Conservation (phyloP, 2,329 filamentous ascomycete species). For the Didymellaceae sp. region DNA sequence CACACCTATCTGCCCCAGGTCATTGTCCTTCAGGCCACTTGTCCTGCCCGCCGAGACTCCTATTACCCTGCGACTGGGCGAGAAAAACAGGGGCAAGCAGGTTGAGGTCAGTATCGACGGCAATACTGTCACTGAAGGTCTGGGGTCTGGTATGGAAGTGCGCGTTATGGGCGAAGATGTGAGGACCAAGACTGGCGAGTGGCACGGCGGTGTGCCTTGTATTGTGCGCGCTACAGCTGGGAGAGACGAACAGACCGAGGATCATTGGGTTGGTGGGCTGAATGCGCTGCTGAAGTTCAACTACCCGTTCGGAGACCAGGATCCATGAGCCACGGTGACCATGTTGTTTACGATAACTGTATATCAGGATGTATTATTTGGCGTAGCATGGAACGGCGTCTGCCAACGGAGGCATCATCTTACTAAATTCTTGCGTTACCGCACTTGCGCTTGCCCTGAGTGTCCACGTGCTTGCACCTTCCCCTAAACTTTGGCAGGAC, state of each 20-base stretch:
- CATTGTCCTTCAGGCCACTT: slow-evolving; percentile 87
- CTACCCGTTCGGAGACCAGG: slow-evolving; percentile 80
- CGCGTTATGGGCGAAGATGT: slow-evolving; percentile 88
- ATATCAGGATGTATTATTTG: not conserved
- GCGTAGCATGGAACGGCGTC: slow-evolving; percentile 10
- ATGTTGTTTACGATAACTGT: not conserved
- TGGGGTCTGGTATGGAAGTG: slow-evolving; percentile 69
- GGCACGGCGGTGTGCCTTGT: slow-evolving; percentile 86
- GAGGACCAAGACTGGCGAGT: slow-evolving; percentile 51
- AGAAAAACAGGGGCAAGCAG: slow-evolving; percentile 58
- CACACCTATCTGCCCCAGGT: slow-evolving; percentile 92
- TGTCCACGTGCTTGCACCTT: not conserved
- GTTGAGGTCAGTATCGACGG: slow-evolving; percentile 60
- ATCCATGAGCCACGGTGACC: slow-evolving; percentile 16
- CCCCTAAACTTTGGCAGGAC: too few species aligned
- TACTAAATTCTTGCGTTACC: not conserved
- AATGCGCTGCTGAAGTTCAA: slow-evolving; percentile 97
- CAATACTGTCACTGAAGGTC: slow-evolving; percentile 50
- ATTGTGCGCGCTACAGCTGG: slow-evolving; percentile 70
- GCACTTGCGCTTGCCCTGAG: not conserved
- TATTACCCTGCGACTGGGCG: slow-evolving; percentile 80
- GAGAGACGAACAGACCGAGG: slow-evolving; percentile 64
- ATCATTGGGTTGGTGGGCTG: slow-evolving; percentile 94
- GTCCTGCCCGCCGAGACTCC: slow-evolving; percentile 87
- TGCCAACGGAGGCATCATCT: not conserved